Evolutionary conservation across 2,329 filamentous ascomycete species (phyloP).

Genomic region (Fusarium compactum): DNA sequence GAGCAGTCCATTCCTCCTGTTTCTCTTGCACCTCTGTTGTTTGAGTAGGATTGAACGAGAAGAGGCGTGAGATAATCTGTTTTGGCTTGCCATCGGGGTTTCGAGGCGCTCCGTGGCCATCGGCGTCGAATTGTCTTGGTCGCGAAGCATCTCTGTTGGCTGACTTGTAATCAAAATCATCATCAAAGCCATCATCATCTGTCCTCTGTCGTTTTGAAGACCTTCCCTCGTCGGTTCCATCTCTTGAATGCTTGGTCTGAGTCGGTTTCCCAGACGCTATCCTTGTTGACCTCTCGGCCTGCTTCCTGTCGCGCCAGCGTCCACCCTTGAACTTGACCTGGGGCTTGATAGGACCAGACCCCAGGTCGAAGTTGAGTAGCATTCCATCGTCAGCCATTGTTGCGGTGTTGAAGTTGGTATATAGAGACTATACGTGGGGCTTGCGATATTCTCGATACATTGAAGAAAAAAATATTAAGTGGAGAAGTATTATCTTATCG

Average conservation of each 20-base stretch:
- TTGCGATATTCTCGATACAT: constrained; percentile 24
- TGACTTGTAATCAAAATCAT: constrained; percentile 36
- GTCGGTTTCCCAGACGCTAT: constrained; percentile 40
- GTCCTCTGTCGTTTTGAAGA: constrained; percentile 61
- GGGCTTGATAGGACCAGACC: constrained; percentile 72
- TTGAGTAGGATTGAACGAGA: constrained; percentile 86
- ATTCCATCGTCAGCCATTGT: constrained; percentile 94
- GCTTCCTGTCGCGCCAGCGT: constrained; percentile 90
- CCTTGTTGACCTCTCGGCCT: constrained; percentile 63
- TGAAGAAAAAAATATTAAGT: constrained; percentile 36
- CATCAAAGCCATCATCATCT: constrained; percentile 30
- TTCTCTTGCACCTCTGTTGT: constrained; percentile 70
- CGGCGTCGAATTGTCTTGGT: constrained; percentile 26
- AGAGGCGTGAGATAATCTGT: constrained; percentile 89
- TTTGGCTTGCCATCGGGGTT: constrained; percentile 47
- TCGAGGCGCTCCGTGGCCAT: constrained; percentile 38
- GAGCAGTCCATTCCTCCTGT: constrained; percentile 63
- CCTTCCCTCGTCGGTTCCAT: constrained; percentile 49
- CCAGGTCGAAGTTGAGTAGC: constrained; percentile 90
- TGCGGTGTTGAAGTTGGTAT: constrained; percentile 29
- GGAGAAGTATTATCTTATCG: constrained; percentile 22
- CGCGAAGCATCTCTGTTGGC: constrained; percentile 20
- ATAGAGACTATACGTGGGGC: constrained; percentile 42
- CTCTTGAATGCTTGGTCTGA: constrained; percentile 35
- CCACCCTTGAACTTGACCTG: constrained; percentile 83